Percentiles rank a stretch among this genome's conserved stretches.
Conservation (phyloP, 1,139 yeast species). For the Candida neerlandica region DNA sequence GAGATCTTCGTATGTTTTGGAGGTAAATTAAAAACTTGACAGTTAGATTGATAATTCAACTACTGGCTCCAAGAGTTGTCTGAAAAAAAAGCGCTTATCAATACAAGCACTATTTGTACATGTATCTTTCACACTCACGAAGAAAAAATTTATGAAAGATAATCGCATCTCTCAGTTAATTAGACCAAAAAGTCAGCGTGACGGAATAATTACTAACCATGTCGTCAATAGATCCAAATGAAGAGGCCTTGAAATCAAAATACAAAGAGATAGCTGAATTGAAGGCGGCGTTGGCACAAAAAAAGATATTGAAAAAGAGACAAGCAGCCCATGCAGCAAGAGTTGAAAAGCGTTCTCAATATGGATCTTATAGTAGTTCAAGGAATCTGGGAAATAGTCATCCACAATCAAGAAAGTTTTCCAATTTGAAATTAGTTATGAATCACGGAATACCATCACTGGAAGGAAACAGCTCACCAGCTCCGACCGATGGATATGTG, state of each 20-base stretch:
- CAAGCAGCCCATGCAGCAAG: constrained; percentile 9
- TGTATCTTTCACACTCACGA: too few species aligned
- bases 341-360: constrained; percentile 5
- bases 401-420: constrained; percentile 1
- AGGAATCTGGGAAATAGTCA: too few species aligned
- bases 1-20: too few species aligned
- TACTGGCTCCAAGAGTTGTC: too few species aligned
- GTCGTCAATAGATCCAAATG: constrained; percentile 18
- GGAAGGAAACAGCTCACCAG: neutral
- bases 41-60: too few species aligned
- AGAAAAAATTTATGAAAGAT: too few species aligned
- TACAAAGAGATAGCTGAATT: constrained; percentile 38
- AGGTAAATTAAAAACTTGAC: too few species aligned
- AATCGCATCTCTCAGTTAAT: too few species aligned
- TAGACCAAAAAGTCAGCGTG: too few species aligned
- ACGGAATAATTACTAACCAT: constrained; percentile 4
- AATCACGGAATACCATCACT: neutral
- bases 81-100: too few species aligned
- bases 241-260: constrained; percentile 27
- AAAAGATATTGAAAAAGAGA: constrained; percentile 13
- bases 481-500: constrained; percentile 13
- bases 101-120: too few species aligned
- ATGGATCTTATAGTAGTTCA: constrained; percentile 3
- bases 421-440: constrained; percentile 11
- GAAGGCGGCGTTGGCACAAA: constrained; percentile 31